phyloP scores from a whole-genome alignment of 163 green algal species.

The Trebouxiophyceae sp. region DNA sequence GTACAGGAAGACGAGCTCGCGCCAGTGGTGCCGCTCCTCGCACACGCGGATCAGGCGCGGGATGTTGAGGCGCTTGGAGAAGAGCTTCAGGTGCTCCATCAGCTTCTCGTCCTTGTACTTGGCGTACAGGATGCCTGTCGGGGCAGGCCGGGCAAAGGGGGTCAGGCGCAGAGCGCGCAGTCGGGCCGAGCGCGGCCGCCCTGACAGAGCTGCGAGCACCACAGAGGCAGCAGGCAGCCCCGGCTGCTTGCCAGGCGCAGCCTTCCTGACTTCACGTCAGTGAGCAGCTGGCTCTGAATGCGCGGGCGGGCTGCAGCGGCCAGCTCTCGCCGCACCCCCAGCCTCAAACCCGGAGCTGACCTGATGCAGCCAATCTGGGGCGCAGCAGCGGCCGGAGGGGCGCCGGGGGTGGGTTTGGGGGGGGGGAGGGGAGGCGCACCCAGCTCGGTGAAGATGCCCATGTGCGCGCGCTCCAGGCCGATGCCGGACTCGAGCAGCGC shows the following conservation, averaged over 20 bases:
- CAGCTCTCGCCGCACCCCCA: too few species aligned
- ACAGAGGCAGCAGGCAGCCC: too few species aligned
- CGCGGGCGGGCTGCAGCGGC: too few species aligned
- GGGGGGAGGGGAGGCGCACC: slow-evolving; percentile 18
- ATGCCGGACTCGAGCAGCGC: slow-evolving; percentile 93
- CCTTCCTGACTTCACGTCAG: too few species aligned
- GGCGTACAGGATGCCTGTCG: slow-evolving; percentile 70
- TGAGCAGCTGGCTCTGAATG: too few species aligned
- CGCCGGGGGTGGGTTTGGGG: too few species aligned
- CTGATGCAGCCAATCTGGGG: not conserved
- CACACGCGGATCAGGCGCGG: slow-evolving; percentile 89
- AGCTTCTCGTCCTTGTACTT: slow-evolving; percentile 87
- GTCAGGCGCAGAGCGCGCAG: too few species aligned
- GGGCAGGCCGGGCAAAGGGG: too few species aligned
- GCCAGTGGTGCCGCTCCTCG: slow-evolving; percentile 86
- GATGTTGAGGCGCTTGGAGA: slow-evolving; percentile 93
- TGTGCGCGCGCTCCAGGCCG: slow-evolving; percentile 96
- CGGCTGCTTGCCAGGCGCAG: too few species aligned
- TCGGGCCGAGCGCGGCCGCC: too few species aligned
- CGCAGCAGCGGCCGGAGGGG: not conserved
- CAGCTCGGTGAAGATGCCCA: slow-evolving; percentile 98
- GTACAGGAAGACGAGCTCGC: slow-evolving; percentile 96
- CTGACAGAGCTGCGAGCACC: too few species aligned
- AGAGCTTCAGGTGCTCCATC: slow-evolving; percentile 99
- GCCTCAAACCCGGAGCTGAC: too few species aligned